These are phyloP conservation scores for Cytauxzoon felis DNA, from an alignment of 169 alveolate species.

Conservation along the genomic window DNA sequence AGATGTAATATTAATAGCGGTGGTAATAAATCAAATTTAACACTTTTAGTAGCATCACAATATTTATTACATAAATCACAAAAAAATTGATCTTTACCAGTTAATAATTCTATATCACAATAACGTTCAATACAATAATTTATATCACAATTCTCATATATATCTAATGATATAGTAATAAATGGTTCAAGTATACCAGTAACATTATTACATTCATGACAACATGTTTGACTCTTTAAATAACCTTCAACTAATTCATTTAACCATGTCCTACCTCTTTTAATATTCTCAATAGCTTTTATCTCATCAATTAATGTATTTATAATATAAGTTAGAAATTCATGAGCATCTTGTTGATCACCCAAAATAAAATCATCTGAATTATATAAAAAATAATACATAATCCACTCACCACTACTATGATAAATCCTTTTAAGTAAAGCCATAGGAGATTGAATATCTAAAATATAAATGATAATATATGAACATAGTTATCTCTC, in stretches of 20 bases:
- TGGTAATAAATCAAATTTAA: constrained; percentile 37
- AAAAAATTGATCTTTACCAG: constrained; percentile 44
- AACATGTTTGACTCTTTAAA: constrained; percentile 30
- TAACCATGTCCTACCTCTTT: constrained; percentile 35
- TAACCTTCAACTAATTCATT: constrained; percentile 45
- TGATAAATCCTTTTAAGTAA: constrained; percentile 26
- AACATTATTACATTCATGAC: constrained; percentile 31
- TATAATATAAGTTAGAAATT: constrained; percentile 38
- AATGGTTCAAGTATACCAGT: constrained; percentile 42
- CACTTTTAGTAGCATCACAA: constrained; percentile 30
- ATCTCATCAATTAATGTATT: constrained; percentile 51
- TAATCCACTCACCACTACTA: constrained; percentile 13
- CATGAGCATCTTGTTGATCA: constrained; percentile 61
- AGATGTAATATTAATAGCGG: constrained; percentile 52
- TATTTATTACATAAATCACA: constrained; percentile 37
- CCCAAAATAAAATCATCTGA: constrained; percentile 48
- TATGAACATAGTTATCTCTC: too few relatives aligned
- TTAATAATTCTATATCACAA: constrained; percentile 29
- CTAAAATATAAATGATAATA: constrained; percentile 14
- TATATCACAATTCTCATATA: constrained; percentile 38
- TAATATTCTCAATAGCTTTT: constrained; percentile 10
- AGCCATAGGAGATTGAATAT: constrained; percentile 39
- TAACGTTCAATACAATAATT: constrained; percentile 26
- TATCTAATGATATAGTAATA: constrained; percentile 45
- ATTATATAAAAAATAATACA: too few relatives aligned